phyloP scores from a whole-genome alignment of 2,329 filamentous ascomycete species.

The Thyridium curvatum region DNA sequence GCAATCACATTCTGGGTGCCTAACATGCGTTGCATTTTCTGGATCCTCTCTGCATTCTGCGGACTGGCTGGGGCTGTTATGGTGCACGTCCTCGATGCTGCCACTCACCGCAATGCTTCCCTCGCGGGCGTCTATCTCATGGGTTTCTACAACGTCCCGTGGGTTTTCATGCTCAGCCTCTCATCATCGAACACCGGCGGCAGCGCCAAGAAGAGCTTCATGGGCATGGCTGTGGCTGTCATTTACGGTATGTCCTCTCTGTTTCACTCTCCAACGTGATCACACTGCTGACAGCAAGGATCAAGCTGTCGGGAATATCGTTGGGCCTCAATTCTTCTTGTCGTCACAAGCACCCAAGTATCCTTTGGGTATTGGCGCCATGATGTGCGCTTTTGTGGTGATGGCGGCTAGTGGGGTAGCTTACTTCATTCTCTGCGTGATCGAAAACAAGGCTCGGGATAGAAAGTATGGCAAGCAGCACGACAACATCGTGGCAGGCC shows the following conservation, averaged over 20 bases:
- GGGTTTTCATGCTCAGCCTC: slow-evolving; percentile 19
- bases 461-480: slow-evolving; percentile 2
- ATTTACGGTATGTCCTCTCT: slow-evolving; percentile 11
- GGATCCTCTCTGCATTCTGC: slow-evolving; percentile 17
- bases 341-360: neutral
- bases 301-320: too few relatives aligned
- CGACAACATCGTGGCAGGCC: slow-evolving; percentile 4
- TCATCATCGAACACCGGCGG: slow-evolving; percentile 21
- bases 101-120: slow-evolving; percentile 12
- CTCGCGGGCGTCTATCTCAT: slow-evolving; percentile 19
- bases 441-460: slow-evolving; percentile 1
- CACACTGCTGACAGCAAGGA: too few relatives aligned
- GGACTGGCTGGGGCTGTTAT: too few relatives aligned
- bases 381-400: slow-evolving; percentile 2
- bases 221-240: slow-evolving; percentile 18
- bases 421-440: neutral
- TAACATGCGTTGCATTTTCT: slow-evolving; percentile 19
- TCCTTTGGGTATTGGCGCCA: slow-evolving; percentile 1
- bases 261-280: neutral
- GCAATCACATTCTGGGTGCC: slow-evolving; percentile 17
- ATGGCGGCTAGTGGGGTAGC: neutral
- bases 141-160: slow-evolving; percentile 12
- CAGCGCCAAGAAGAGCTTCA: slow-evolving; percentile 22
- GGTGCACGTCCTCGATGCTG: slow-evolving; percentile 8
- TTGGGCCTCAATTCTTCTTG: too few relatives aligned